These are phyloP conservation scores for Myxozyma neglecta DNA, from an alignment of 805 yeast genomes.

Conservation along the genomic window DNA sequence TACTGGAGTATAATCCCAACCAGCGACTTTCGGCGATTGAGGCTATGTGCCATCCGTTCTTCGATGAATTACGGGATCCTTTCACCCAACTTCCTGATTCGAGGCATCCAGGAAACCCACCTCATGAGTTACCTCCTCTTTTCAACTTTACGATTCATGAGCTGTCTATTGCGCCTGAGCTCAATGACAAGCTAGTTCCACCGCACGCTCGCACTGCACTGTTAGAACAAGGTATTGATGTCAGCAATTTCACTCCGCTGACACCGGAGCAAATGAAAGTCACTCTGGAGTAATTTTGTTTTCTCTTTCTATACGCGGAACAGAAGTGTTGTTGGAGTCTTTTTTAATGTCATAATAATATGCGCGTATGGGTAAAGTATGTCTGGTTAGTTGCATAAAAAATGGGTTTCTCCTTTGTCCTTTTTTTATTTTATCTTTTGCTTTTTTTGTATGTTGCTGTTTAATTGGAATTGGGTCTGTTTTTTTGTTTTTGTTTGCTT, in stretches of 20 bases:
- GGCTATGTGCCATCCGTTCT: slow-evolving; percentile 84
- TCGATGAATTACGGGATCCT: slow-evolving; percentile 74
- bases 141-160: slow-evolving; percentile 69
- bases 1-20: slow-evolving; percentile 89
- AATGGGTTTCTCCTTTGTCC: slow-evolving; percentile 10
- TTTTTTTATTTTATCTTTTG: neutral
- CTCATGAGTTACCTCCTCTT: slow-evolving; percentile 72
- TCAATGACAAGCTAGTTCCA: slow-evolving; percentile 44
- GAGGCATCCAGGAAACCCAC: slow-evolving; percentile 63
- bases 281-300: slow-evolving; percentile 16
- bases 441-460: neutral
- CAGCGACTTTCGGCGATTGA: slow-evolving; percentile 75
- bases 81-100: slow-evolving; percentile 47
- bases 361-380: slow-evolving; percentile 4
- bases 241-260: slow-evolving; percentile 60
- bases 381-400: slow-evolving; percentile 11
- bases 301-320: neutral
- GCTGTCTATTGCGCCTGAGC: slow-evolving; percentile 49
- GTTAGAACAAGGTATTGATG: slow-evolving; percentile 46
- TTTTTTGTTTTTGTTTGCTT: neutral
- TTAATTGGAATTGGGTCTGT: slow-evolving; percentile 7
- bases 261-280: slow-evolving; percentile 36
- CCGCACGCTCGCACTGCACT: slow-evolving; percentile 46
- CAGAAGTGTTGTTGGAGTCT: neutral
- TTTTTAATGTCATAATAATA: neutral